phyloP scores from a whole-genome alignment of 805 yeast genomes.

The Candida methanosorbosa region DNA sequence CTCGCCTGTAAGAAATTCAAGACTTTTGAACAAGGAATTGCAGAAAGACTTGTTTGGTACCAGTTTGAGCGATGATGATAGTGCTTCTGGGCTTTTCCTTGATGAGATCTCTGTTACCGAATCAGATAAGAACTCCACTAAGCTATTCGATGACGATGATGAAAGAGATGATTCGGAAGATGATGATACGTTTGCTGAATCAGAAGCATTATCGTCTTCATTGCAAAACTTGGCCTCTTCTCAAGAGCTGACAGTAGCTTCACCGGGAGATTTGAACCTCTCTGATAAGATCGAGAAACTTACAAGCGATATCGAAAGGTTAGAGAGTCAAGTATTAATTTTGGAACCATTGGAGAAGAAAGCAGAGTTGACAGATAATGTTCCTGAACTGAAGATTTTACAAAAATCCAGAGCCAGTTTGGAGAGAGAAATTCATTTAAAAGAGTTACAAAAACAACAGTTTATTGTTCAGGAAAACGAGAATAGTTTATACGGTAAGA shows the following conservation, averaged over 20 bases:
- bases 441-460: constrained; percentile 72
- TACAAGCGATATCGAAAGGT: constrained; percentile 44
- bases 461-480: constrained; percentile 77
- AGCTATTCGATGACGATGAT: not conserved
- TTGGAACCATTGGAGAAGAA: constrained; percentile 62
- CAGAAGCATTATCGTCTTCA: constrained; percentile 7
- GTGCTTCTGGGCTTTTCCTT: not conserved
- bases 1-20: constrained; percentile 10
- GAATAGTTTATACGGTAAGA: constrained; percentile 63
- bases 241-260: constrained; percentile 36
- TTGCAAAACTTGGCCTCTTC: constrained; percentile 12
- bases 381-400: constrained; percentile 58
- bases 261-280: constrained; percentile 60
- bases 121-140: not conserved
- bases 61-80: constrained; percentile 1
- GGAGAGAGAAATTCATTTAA: constrained; percentile 61
- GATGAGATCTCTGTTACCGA: not conserved
- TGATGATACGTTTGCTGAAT: constrained; percentile 8
- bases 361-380: constrained; percentile 78
- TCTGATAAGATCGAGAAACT: constrained; percentile 60
- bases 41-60: constrained; percentile 26
- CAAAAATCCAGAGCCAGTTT: constrained; percentile 59
- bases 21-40: constrained; percentile 19
- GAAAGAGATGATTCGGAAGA: constrained; percentile 15
- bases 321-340: constrained; percentile 54